Base-by-base conservation (phyloP, 495 filamentous ascomycete species). In the Xylaria castorea region DNA sequence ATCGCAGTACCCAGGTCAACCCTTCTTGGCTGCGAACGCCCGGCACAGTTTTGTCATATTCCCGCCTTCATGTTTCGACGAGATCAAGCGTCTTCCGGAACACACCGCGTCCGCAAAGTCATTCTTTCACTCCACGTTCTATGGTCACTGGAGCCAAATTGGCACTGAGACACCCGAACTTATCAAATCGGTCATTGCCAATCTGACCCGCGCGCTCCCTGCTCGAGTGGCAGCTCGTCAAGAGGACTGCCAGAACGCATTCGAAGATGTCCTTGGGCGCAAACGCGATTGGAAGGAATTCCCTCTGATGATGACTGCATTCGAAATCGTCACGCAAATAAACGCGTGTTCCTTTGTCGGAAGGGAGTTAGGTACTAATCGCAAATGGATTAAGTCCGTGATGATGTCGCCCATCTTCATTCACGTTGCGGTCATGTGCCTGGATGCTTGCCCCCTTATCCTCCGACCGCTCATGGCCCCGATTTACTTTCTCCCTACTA, bases 381-480 rank as follows among this genome's bases (percentile, higher is more conserved):
- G 16, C 5, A 42, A 27, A 27, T 66, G 63, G 63, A 16, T 66
- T 18, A 48, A 36, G 6, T 34, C 63, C 27, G 63, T 66, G 1
- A 66, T 66, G 63, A 48, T 48, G 63, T 51, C 63, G 5, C 63
- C 63, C 6, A 34, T 66, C 30, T 34, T 66, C 63, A 51, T 66
- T 48, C 63, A 66, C 18, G 63, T 66, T 32, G 63, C 63, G 9
- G 63, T 66, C 12, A 66, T 48, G 44, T 48, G 44, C 44, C 44
- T 48, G 18, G 44, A 48, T 6, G 44, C 44, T 14, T 48, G 44
- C 18, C 44, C 44, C 44, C 44, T 48, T 1, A 48, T 48, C 44
- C 44, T 48, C 44, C 44, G 44, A 20, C 44, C 63, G 25, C 63
- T 66, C 30, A 36, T 66, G 44, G 30, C 64, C 18, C 44, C 44